Evolutionary conservation across 257 asterid genomes (phyloP).

Genomic region (Capsicum baccatum): DNA sequence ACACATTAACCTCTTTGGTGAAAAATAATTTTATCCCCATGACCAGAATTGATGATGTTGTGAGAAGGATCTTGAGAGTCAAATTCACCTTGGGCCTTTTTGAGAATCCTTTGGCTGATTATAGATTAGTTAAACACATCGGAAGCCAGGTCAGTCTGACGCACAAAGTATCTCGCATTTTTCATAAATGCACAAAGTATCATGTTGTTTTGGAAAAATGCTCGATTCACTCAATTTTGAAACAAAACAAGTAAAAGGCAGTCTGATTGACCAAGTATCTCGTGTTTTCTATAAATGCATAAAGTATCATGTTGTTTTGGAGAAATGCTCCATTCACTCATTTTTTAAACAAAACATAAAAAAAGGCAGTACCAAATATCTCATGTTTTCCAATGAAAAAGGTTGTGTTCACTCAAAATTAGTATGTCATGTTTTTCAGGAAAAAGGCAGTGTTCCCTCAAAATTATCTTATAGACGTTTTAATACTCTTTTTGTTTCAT

Average conservation of each 20-base stretch:
- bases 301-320: too few species aligned
- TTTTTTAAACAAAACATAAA: not conserved
- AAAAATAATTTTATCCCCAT: constrained; percentile 51
- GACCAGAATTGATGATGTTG: constrained; percentile 70
- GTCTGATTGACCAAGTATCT: not conserved
- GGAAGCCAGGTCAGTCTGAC: constrained; percentile 48
- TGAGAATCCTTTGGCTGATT: constrained; percentile 64
- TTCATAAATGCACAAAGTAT: not conserved
- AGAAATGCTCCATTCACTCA: not conserved
- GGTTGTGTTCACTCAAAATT: too few species aligned
- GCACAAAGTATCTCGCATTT: not conserved
- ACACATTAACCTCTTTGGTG: constrained; percentile 41
- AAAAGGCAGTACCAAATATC: not conserved
- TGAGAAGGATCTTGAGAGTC: constrained; percentile 61
- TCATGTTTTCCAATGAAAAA: not conserved
- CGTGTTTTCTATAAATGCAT: not conserved
- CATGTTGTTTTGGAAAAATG: not conserved
- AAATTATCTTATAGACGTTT: not conserved
- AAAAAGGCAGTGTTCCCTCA: too few species aligned
- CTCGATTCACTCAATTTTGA: not conserved
- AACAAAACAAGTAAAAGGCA: not conserved
- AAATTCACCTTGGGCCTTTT: constrained; percentile 64
- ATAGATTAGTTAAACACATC: constrained; percentile 42
- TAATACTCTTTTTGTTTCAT: not conserved
- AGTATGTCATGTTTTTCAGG: too few species aligned